Percentiles rank a stretch among this genome's conserved stretches.
Conservation (phyloP, 139 green algal genomes). For the Raphidocelis subcapitata region DNA sequence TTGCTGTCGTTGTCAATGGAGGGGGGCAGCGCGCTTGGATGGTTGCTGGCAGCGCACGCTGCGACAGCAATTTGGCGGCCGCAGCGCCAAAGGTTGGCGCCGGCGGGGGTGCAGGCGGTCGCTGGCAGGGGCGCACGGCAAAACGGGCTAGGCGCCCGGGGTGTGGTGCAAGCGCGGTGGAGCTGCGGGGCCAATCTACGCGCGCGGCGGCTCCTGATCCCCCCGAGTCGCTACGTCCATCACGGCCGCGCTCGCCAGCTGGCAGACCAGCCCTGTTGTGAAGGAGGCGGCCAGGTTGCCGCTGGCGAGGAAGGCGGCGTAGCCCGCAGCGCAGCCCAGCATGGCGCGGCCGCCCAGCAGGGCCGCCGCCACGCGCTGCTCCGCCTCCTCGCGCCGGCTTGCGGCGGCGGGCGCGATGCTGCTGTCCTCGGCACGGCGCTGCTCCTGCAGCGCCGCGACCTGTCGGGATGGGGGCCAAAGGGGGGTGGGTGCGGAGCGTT, state of each 20-base stretch:
- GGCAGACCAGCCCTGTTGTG: slow-evolving; percentile 9
- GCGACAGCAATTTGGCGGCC: too few species aligned
- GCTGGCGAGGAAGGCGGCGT: slow-evolving; percentile 10
- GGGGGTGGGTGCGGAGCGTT: neutral
- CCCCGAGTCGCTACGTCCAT: too few species aligned
- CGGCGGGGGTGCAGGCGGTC: too few species aligned
- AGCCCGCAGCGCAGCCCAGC: slow-evolving; percentile 2
- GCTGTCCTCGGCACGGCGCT: neutral
- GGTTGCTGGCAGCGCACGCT: too few species aligned
- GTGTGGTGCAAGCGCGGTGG: too few species aligned
- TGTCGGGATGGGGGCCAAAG: neutral
- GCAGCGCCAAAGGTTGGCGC: too few species aligned
- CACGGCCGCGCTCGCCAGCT: neutral
- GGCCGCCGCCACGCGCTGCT: neutral
- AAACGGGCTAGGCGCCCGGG: too few species aligned
- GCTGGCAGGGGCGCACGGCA: too few species aligned
- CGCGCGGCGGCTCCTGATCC: too few species aligned
- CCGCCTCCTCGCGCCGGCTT: neutral
- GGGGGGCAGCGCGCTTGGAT: too few species aligned
- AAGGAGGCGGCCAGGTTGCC: slow-evolving; percentile 20
- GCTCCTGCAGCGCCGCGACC: neutral
- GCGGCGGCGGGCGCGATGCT: neutral
- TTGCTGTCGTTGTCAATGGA: too few species aligned
- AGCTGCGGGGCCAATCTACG: too few species aligned
- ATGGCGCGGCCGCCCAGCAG: slow-evolving; percentile 13